Conservation (phyloP, 805 yeast genomes). For the Yamadazyma sp. region DNA sequence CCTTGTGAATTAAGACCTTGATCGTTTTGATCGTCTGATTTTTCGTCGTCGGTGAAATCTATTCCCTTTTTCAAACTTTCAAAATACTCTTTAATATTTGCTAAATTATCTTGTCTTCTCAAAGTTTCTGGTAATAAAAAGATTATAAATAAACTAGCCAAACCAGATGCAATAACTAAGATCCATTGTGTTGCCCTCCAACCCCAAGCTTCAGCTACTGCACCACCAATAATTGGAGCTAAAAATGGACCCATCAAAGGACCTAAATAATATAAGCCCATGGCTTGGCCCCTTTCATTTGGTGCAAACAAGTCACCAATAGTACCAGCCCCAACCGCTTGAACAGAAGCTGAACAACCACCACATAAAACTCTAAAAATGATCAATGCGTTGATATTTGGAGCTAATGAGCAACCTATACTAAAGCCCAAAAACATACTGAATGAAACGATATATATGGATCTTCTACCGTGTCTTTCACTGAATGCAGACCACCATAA, state of each 20-base stretch:
- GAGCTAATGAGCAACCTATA: constrained; percentile 69
- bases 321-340: constrained; percentile 88
- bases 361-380: constrained; percentile 71
- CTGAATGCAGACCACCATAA: constrained; percentile 86
- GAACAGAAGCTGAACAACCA: constrained; percentile 82
- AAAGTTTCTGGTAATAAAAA: constrained; percentile 78
- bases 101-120: constrained; percentile 57
- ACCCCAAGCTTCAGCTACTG: constrained; percentile 65
- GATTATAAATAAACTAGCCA: constrained; percentile 45
- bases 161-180: constrained; percentile 63
- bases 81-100: constrained; percentile 47
- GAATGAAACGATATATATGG: constrained; percentile 70
- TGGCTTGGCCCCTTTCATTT: constrained; percentile 69
- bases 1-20: neutral
- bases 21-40: neutral
- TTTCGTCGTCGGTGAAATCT: constrained; percentile 6
- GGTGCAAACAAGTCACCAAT: constrained; percentile 69
- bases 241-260: constrained; percentile 77
- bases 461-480: constrained; percentile 71
- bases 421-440: constrained; percentile 59
- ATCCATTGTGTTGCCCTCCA: constrained; percentile 93
- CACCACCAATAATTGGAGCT: constrained; percentile 79
- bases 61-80: constrained; percentile 8
- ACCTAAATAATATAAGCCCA: constrained; percentile 80
- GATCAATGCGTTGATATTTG: constrained; percentile 58